These are phyloP conservation scores for Leishmania tarentolae DNA, from an alignment of 208 protist genomes.

Conservation along the genomic window DNA sequence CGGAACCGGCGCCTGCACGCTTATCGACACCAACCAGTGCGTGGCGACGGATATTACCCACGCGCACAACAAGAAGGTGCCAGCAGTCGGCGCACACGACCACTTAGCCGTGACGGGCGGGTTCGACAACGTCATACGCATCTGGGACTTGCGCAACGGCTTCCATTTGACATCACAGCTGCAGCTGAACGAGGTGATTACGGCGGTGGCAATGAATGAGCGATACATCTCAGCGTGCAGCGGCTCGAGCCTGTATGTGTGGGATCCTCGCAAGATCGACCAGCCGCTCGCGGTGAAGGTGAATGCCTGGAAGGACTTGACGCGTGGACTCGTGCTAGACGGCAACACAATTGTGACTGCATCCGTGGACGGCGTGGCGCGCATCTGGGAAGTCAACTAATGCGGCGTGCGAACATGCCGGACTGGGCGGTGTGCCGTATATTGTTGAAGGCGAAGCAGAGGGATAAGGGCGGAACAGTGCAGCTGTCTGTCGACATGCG, in stretches of 20 bases:
- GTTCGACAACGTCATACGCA: constrained; percentile 78
- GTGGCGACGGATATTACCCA: constrained; percentile 68
- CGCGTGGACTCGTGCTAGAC: constrained; percentile 83
- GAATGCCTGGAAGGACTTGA: constrained; percentile 87
- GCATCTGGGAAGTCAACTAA: constrained; percentile 80
- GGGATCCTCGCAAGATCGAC: constrained; percentile 75
- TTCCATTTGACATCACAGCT: constrained; percentile 67
- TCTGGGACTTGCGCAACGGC: constrained; percentile 82
- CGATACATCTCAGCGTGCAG: constrained; percentile 74
- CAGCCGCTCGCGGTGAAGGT: constrained; percentile 58
- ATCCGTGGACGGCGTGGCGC: constrained; percentile 82
- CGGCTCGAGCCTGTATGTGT: constrained; percentile 80
- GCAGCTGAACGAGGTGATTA: constrained; percentile 70
- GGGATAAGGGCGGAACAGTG: constrained; percentile 1
- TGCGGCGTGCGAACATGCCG: not conserved
- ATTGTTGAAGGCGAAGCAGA: not conserved
- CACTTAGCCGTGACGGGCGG: constrained; percentile 74
- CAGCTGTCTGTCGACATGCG: not conserved
- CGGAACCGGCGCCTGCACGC: constrained; percentile 75
- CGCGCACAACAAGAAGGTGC: constrained; percentile 83
- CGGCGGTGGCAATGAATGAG: constrained; percentile 76
- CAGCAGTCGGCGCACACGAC: constrained; percentile 72
- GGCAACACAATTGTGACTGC: constrained; percentile 77
- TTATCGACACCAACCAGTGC: constrained; percentile 75
- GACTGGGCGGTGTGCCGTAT: not conserved